Conservation (phyloP, 345 rosid species). For the Salix viminalis region DNA sequence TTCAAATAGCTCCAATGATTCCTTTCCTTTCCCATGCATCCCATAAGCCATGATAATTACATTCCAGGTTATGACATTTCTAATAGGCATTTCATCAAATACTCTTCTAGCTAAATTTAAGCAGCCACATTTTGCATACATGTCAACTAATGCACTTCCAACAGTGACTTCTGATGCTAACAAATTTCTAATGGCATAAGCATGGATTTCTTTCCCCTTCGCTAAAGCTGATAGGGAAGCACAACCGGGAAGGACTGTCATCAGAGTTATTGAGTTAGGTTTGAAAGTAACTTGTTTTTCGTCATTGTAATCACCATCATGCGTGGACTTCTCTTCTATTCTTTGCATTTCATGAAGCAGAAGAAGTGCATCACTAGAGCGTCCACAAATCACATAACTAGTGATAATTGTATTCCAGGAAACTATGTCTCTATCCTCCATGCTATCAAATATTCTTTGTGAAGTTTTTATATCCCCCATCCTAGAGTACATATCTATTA, state of each 20-base stretch:
- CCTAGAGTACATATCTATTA: conserved; percentile 82
- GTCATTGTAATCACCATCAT: conserved; percentile 10
- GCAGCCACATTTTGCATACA: conserved; percentile 92
- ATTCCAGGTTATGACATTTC: conserved; percentile 81
- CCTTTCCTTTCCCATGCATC: conserved; percentile 78
- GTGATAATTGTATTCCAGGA: conserved; percentile 90
- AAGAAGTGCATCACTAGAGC: conserved; percentile 53
- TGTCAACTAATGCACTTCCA: conserved; percentile 87
- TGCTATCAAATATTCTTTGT: conserved; percentile 46
- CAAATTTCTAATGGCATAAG: conserved; percentile 65
- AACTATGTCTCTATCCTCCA: conserved; percentile 66
- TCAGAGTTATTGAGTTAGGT: conserved; percentile 78
- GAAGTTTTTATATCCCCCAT: conserved; percentile 59
- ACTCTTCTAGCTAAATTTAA: conserved; percentile 48
- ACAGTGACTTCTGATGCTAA: conserved; percentile 71
- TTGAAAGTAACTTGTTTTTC: conserved; percentile 26
- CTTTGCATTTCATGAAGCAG: conserved; percentile 63
- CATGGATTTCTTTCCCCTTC: conserved; percentile 87
- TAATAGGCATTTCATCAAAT: conserved; percentile 58
- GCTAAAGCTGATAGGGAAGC: conserved; percentile 68
- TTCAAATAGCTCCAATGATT: conserved; percentile 56
- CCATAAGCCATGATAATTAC: conserved; percentile 90
- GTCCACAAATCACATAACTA: conserved; percentile 56
- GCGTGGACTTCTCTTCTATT: conserved; percentile 17
- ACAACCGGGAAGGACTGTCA: conserved; percentile 82